Evolutionary conservation across 2,329 filamentous ascomycete species (phyloP), one percentile per base, ranked within the genome.

Genomic region (Exophiala xenobiotica): DNA sequence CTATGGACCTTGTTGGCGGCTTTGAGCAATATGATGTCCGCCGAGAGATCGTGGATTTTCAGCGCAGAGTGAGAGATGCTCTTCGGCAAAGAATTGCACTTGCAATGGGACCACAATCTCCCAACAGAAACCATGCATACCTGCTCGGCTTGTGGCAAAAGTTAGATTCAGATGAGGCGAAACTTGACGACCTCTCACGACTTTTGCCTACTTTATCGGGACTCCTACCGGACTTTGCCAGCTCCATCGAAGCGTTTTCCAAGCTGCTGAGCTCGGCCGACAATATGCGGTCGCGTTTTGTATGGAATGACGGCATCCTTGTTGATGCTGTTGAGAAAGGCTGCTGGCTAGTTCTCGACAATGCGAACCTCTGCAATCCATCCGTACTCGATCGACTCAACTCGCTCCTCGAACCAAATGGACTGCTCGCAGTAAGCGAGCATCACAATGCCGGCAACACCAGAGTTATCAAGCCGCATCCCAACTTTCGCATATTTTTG

Each of bases 361-460:
- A 99, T 69, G 93, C 95, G 54, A 99, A 99, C 64, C 79, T 99
- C 51, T 99, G 95, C 73, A 96, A 87, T 64, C 87, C 92, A 19
- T 96, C 92, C 5, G 93, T 99, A 1, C 79, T 99, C 7, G 93
- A 99, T 70, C 82, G 95, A 56, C 75, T 99, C 45, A 99, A 99
- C 68, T 97, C 93, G 0, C 74, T 99, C 6, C 85, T 97, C 6
- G 93, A 99, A 67, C 91, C 90, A 0, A 86, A 91, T 63, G 93
- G 93, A 1, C 85, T 83, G 56, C 74, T 99, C 18, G 90, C 88
- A 62, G 87, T 99, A 67, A 97, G 96, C 63, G 93, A 99, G 67
- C 91, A 97, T 67, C 90, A 88, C 50, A 80, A 83, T 7, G 84
- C 92, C 64, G 92, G 92, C 24, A 84, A 88, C 62, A 49, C 91